These are phyloP conservation scores for Lodderomyces orthopsilosis DNA, from an alignment of 1,139 yeast genomes.

Conservation along the genomic window DNA sequence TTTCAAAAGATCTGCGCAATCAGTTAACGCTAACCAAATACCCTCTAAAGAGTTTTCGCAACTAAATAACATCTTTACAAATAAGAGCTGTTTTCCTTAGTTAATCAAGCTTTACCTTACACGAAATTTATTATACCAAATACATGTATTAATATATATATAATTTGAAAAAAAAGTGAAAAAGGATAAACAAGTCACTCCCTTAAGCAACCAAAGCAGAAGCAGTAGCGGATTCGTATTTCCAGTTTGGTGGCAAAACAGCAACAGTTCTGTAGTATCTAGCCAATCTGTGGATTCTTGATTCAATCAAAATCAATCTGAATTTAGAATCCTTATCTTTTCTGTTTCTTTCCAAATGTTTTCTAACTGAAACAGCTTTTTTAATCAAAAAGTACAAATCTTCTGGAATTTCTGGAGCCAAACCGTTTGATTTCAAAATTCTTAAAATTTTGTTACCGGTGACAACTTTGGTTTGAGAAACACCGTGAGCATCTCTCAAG, in stretches of 20 bases:
- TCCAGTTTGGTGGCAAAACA: conserved; percentile 99
- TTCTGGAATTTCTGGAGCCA: conserved; percentile 99
- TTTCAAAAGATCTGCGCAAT: not conserved
- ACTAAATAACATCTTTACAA: not conserved
- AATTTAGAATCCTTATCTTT: conserved; percentile 99
- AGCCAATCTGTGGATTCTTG: conserved; percentile 99
- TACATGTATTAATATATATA: not conserved
- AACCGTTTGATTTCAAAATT: conserved; percentile 98
- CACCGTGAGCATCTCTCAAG: conserved; percentile 99
- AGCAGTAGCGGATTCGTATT: conserved; percentile 99
- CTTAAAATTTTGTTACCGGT: conserved; percentile 99
- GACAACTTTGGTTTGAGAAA: conserved; percentile 93
- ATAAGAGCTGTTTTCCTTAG: too few relatives aligned
- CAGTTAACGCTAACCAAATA: too few relatives aligned
- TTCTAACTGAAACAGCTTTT: conserved; percentile 99
- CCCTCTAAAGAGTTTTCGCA: too few relatives aligned
- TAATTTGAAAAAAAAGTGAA: not conserved
- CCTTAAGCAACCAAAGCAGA: conserved; percentile 96
- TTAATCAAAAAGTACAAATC: conserved; percentile 98
- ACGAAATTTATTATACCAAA: too few relatives aligned
- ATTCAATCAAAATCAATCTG: conserved; percentile 99
- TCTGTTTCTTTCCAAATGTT: conserved; percentile 99
- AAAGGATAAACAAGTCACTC: not conserved
- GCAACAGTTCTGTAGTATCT: conserved; percentile 99
- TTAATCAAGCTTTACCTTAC: too few relatives aligned